Evolutionary conservation across 768 basidiomycete genomes (phyloP).

Genomic region (Rhizopogon rudus): DNA sequence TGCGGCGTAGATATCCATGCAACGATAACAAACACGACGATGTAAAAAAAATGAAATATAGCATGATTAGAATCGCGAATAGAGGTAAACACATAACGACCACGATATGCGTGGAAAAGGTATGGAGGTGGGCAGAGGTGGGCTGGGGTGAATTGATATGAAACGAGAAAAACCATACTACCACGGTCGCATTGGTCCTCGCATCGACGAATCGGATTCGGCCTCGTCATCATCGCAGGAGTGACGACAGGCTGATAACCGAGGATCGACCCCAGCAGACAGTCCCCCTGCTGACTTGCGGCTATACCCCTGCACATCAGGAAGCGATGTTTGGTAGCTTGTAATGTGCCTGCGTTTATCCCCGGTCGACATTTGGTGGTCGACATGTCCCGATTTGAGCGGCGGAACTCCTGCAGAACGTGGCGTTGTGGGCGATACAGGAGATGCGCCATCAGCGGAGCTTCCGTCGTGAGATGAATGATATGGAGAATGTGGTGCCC

Average conservation of each 20-base stretch:
- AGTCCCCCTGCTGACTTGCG: constrained; percentile 12
- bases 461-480: constrained; percentile 38
- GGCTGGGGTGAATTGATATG: neutral
- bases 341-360: neutral
- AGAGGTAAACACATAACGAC: constrained; percentile 4
- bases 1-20: neutral
- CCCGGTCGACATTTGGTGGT: constrained; percentile 12
- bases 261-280: constrained; percentile 18
- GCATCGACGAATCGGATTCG: constrained; percentile 30
- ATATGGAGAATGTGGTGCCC: constrained; percentile 16
- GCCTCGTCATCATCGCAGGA: constrained; percentile 29
- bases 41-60: constrained; percentile 4
- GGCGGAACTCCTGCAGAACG: constrained; percentile 31
- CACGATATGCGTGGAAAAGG: neutral
- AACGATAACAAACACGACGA: constrained; percentile 6
- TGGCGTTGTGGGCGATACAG: constrained; percentile 52
- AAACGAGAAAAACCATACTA: constrained; percentile 14
- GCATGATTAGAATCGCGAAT: constrained; percentile 5
- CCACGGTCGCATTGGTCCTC: constrained; percentile 43
- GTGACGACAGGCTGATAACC: constrained; percentile 21
- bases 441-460: constrained; percentile 48
- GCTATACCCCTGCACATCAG: constrained; percentile 13
- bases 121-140: too few relatives aligned
- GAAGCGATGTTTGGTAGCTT: constrained; percentile 1
- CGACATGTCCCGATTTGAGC: constrained; percentile 12